Evolutionary conservation across 2,329 filamentous ascomycete genomes (phyloP).

Genomic region (Xylaria sp.): DNA sequence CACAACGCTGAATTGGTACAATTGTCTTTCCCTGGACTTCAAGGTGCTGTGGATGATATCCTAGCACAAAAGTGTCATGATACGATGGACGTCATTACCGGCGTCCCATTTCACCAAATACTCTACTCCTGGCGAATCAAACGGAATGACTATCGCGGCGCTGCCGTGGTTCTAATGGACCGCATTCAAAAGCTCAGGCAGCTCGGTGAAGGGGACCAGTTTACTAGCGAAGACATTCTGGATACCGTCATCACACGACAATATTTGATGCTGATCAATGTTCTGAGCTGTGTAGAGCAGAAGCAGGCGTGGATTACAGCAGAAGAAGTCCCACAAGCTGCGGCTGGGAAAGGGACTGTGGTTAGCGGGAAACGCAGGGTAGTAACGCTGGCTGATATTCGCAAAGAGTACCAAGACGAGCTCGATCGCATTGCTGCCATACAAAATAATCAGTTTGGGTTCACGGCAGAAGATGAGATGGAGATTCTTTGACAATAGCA

Average conservation of each 20-base stretch:
- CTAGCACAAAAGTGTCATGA: conserved; percentile 74
- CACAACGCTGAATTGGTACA: conserved; percentile 71
- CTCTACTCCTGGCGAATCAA: conserved; percentile 90
- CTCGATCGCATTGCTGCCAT: conserved; percentile 87
- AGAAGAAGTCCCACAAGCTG: conserved; percentile 45
- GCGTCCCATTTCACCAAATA: conserved; percentile 82
- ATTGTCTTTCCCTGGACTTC: conserved; percentile 79
- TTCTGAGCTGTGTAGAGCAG: conserved; percentile 81
- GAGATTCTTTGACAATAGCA: conserved; percentile 49
- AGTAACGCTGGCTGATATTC: conserved; percentile 82
- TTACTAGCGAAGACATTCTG: conserved; percentile 59
- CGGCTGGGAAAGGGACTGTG: conserved; percentile 42
- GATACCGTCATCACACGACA: conserved; percentile 73
- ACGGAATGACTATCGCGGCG: conserved; percentile 84
- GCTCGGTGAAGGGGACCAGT: conserved; percentile 63
- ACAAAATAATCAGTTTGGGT: conserved; percentile 86
- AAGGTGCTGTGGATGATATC: conserved; percentile 78
- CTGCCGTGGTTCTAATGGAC: conserved; percentile 66
- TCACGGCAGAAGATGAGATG: conserved; percentile 64
- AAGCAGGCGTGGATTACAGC: conserved; percentile 79
- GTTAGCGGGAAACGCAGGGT: conserved; percentile 68
- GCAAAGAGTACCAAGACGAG: conserved; percentile 88
- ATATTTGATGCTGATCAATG: conserved; percentile 92
- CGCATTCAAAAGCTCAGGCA: conserved; percentile 66
- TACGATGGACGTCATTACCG: conserved; percentile 67